Base-by-base conservation (phyloP, 2,329 filamentous ascomycete species). In the Epichloe glyceriae region DNA sequence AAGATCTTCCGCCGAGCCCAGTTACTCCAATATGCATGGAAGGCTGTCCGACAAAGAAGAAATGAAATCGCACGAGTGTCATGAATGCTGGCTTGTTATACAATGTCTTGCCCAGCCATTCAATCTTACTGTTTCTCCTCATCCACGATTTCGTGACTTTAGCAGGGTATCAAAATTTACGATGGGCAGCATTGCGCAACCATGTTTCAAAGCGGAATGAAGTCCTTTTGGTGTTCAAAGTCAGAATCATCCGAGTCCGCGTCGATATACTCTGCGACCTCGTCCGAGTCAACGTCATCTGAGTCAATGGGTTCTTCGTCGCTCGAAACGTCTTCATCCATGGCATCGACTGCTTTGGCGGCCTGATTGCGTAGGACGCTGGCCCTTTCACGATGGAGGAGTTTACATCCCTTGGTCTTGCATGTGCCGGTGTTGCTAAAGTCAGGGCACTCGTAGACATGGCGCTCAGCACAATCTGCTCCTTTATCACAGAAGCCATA, bases 361-460 rank as follows among this genome's bases (percentile, higher is more conserved):
- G 66, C 78, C 79, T 66, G 79, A 65, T 84, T 83, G 62, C 88
- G 85, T 61, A 84, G 76, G 64, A 83, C 73, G 73, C 86, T 89
- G 64, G 89, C 89, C 69, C 87, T 83, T 70, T 93, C 87, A 64
- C 91, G 81, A 70, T 98, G 93, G 53, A 82, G 85, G 50, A 95
- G 78, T 64, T 85, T 86, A 73, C 91, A 97, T 57, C 83, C 82
- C 68, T 83, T 82, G 65, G 79, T 82, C 65, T 82, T 82, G 79
- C 93, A 98, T 55, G 75, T 73, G 61, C 91, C 91, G 54, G 80
- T 88, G 70, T 95, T 95, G 76, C 88, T 87, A 73, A 94, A 96
- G 66, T 95, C 86, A 55, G 93, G 91, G 68, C 93, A 97, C 68
- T 97, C 91, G 69, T 85, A 85, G 52, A 91, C 85, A 71, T 98